These are phyloP conservation scores for Scheffersomyces illinoinensis DNA, from an alignment of 1,139 yeast species.

Conservation along the genomic window DNA sequence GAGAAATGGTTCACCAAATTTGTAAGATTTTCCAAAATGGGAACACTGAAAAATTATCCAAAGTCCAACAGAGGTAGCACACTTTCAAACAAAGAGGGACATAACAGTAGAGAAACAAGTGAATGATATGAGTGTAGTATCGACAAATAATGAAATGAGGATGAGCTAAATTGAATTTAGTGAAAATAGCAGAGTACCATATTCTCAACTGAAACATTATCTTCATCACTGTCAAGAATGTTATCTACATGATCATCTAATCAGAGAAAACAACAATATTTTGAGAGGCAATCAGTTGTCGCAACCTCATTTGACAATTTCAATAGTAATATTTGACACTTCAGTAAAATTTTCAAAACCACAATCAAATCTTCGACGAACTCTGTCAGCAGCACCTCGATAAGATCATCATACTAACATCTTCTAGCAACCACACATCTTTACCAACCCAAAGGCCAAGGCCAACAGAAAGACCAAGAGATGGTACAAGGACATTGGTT, in stretches of 20 bases:
- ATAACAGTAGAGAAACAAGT: neutral
- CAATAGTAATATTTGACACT: neutral
- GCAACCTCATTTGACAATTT: neutral
- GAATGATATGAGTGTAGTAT: neutral
- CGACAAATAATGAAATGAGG: neutral
- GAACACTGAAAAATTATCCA: neutral
- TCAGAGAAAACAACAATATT: neutral
- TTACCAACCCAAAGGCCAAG: slow-evolving; percentile 99
- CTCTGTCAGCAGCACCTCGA: neutral
- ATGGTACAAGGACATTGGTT: slow-evolving; percentile 99
- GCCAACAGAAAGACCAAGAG: slow-evolving; percentile 99
- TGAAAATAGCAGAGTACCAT: neutral
- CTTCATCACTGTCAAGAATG: neutral
- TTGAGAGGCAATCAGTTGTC: neutral
- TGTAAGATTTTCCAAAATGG: neutral
- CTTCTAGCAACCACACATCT: slow-evolving; percentile 97
- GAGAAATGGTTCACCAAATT: neutral
- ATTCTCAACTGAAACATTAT: neutral
- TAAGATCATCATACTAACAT: slow-evolving; percentile 29
- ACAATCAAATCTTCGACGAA: neutral
- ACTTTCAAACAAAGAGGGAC: neutral
- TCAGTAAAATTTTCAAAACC: neutral
- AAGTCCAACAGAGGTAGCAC: neutral
- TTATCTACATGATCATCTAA: too few relatives aligned
- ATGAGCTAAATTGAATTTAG: neutral